Evolutionary conservation across 2,329 filamentous ascomycete genomes (phyloP).

Genomic region (Leptoxyphium fumago): DNA sequence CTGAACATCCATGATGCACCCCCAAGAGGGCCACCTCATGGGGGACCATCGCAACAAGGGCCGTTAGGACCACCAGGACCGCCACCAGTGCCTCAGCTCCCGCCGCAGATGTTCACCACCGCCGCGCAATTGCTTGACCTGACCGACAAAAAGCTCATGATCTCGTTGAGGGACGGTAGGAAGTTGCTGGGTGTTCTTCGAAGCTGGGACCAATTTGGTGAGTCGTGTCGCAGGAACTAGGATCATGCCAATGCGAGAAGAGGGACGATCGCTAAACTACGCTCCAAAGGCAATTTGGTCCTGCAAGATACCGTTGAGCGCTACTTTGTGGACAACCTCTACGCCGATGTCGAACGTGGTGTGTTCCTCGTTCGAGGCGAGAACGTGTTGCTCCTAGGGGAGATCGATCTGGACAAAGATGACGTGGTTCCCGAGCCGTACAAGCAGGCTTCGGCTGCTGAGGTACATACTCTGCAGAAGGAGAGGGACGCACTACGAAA

Average conservation of each 20-base stretch:
- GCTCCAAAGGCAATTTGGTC: slow-evolving; percentile 66
- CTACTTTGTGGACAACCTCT: slow-evolving; percentile 60
- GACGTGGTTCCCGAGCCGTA: slow-evolving; percentile 67
- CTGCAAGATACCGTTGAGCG: slow-evolving; percentile 86
- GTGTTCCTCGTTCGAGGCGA: slow-evolving; percentile 88
- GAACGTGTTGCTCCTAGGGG: slow-evolving; percentile 89
- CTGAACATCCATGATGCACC: neutral
- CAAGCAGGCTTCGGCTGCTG: slow-evolving; percentile 48
- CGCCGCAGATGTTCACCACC: slow-evolving; percentile 96
- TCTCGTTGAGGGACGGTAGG: slow-evolving; percentile 80
- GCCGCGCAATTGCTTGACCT: slow-evolving; percentile 89
- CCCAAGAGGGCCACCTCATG: slow-evolving; percentile 10
- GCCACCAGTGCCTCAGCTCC: slow-evolving; percentile 46
- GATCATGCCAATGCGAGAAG: neutral
- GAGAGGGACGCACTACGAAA: slow-evolving; percentile 56
- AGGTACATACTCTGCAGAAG: slow-evolving; percentile 60
- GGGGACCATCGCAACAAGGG: slow-evolving; percentile 14
- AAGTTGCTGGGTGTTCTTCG: slow-evolving; percentile 86
- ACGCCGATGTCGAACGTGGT: slow-evolving; percentile 72
- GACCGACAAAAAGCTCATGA: slow-evolving; percentile 94
- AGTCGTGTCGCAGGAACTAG: slow-evolving; percentile 1
- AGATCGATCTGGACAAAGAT: slow-evolving; percentile 93
- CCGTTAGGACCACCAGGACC: slow-evolving; percentile 8
- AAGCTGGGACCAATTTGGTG: slow-evolving; percentile 98
- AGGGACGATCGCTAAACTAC: slow-evolving; percentile 2